A percentile compares a stretch with the other conserved stretches of the same genome.
These are phyloP conservation scores for Sporobolomyces phaffii DNA, from an alignment of 768 basidiomycete species.

Conservation along the genomic window DNA sequence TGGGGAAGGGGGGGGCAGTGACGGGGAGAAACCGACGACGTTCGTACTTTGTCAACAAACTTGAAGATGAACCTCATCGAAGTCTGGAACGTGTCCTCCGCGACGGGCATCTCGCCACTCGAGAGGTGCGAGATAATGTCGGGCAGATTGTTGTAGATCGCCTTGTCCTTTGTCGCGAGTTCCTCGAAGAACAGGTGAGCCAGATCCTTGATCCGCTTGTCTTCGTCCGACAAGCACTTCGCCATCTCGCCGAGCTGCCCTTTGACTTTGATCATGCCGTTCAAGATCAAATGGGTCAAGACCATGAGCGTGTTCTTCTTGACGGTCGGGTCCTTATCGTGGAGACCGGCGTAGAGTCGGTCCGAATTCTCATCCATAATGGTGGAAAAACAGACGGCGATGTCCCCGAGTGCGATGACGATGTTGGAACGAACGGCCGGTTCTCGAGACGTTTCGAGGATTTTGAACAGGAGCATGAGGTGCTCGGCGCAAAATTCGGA, in stretches of 20 bases:
- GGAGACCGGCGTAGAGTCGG: constrained; percentile 86
- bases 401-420: constrained; percentile 94
- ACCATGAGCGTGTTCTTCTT: constrained; percentile 99
- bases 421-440: constrained; percentile 88
- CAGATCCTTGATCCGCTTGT: constrained; percentile 77
- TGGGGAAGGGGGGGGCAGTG: too few relatives aligned
- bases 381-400: constrained; percentile 94
- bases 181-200: constrained; percentile 98
- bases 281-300: constrained; percentile 69
- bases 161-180: constrained; percentile 93
- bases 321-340: constrained; percentile 76
- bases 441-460: constrained; percentile 85
- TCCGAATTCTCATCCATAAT: constrained; percentile 97
- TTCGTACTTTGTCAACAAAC: constrained; percentile 98
- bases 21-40: too few relatives aligned
- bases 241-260: constrained; percentile 99
- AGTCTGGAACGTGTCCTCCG: constrained; percentile 83
- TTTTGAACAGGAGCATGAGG: constrained; percentile 81
- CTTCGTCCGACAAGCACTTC: constrained; percentile 93
- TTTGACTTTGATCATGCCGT: constrained; percentile 99
- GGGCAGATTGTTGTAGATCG: constrained; percentile 96
- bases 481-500: constrained; percentile 88
- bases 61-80: constrained; percentile 92
- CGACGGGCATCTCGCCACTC: constrained; percentile 80
- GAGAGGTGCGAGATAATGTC: constrained; percentile 94